Evolutionary conservation across 2,329 filamentous ascomycete species (phyloP), one percentile per base, ranked within the genome.

Genomic region (Albifimbria verrucaria): DNA sequence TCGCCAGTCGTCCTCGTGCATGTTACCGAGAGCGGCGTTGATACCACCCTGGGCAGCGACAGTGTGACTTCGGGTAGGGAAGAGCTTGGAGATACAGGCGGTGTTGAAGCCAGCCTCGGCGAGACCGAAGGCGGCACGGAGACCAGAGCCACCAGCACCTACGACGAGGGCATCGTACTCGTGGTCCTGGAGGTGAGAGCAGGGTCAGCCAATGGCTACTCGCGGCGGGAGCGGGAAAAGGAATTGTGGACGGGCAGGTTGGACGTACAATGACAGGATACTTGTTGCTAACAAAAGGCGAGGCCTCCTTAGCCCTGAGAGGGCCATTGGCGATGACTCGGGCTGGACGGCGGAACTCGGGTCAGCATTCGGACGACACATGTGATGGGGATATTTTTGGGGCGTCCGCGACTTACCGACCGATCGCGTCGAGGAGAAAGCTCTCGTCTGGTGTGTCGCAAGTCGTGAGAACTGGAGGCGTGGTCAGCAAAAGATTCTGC

Each of bases 111-210:
- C 90, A 61, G 90, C 89, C 79, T 94, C 90, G 60, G 90, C 89
- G 55, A 94, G 84, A 76, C 90, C 90, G 68, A 93, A 92, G 50
- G 90, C 90, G 48, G 90, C 89, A 72, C 90, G 87, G 61, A 94
- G 80, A 72, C 90, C 90, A 56, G 90, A 80, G 64, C 90, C 90
- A 70, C 90, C 90, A 57, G 90, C 90, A 65, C 90, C 90, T 60
- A 94, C 91, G 56, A 99, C 94, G 65, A 99, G 81, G 57, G 93
- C 93, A 88, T 97, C 94, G 77, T 97, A 97, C 77, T 97, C 92
- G 77, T 99, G 94, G 73, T 97, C 94, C 86, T 92, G 57, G 84
- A 50, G 48, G 52, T 53, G 50, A 57, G 53, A 46, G 61, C 66
- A 58, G n/a, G n/a, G n/a, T 43, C 36, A 50, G 50, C 50, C 21